Base-by-base conservation (phyloP, 1,284 basidiomycete species). In the Xerocomus amazonicus region DNA sequence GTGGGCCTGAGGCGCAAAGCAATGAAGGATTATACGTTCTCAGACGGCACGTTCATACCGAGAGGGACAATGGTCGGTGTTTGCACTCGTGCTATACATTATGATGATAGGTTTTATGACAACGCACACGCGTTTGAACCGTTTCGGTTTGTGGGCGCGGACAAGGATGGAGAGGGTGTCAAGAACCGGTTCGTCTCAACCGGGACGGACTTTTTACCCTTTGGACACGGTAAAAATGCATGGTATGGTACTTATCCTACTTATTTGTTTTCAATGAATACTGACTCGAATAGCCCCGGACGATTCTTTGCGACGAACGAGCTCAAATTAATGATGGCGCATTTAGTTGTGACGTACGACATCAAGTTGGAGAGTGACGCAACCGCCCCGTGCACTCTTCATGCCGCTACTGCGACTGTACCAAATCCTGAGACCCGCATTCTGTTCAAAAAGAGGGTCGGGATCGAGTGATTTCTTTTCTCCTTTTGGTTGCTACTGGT, bases 141-240 rank as follows among this genome's bases (percentile, higher is more conserved):
- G 16, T 31, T 41, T 41, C 40, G 40, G 16, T 41, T 41, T 29
- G 28, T 41, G 28, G 40, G 17, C 4, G 12, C 8, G 27, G 39
- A 40, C 7, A 10, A 53, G 10, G 48, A 53, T 1, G 54, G 48
- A 0, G 55, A 54, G 27, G 19, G 46, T 6, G 40, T 13, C 38
- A 23, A 64, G 55, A 52, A 65, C 28, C 58, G 57, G n/a, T 45
- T 60, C 10, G 53, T 50, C 8, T 43, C 56, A 13, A 50, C 56
- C 1, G 42, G 36, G 23, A 10, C 23, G 10, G 51, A 56, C 6
- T 59, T 51, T 31, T 14, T 61, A 17, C 0, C 45, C 12, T 60
- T 60, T 36, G 59, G 59, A 13, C 39, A 50, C 14, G 54, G 59
- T 19, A 42, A 41, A 39, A 31, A 51, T 7, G 57, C 59, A 0